These are phyloP conservation scores for Torulaspora franciscae DNA, from an alignment of 805 yeast species.

Conservation along the genomic window DNA sequence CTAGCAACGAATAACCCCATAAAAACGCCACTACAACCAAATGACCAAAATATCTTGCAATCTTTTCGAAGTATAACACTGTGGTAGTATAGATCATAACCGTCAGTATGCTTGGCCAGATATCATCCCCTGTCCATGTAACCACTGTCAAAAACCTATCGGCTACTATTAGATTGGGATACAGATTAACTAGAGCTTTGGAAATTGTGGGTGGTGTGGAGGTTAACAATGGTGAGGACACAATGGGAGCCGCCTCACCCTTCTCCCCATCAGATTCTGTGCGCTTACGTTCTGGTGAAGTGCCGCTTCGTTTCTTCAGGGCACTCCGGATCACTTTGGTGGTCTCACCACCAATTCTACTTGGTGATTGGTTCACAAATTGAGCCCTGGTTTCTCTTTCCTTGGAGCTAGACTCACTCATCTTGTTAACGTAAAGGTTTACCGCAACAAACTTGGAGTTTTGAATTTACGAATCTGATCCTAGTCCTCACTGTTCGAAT, in stretches of 20 bases:
- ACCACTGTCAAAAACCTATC: constrained; percentile 65
- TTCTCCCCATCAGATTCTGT: constrained; percentile 10
- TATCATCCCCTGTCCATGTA: constrained; percentile 89
- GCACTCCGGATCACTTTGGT: constrained; percentile 27
- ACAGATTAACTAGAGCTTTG: constrained; percentile 72
- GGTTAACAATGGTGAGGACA: constrained; percentile 74
- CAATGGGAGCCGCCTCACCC: constrained; percentile 14
- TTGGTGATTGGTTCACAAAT: constrained; percentile 25
- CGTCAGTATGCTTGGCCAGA: constrained; percentile 65
- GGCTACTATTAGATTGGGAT: constrained; percentile 75
- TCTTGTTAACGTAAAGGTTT: constrained; percentile 2
- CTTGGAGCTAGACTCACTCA: constrained; percentile 20
- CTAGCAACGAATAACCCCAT: constrained; percentile 55
- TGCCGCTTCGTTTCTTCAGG: constrained; percentile 19
- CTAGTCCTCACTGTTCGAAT: neutral
- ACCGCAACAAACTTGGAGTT: constrained; percentile 1
- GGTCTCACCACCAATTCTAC: constrained; percentile 31
- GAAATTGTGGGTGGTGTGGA: constrained; percentile 91
- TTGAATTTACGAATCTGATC: neutral
- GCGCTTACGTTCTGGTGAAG: constrained; percentile 2
- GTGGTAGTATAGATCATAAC: constrained; percentile 44
- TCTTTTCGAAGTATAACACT: constrained; percentile 72
- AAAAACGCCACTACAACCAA: constrained; percentile 58
- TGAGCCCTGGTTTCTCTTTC: constrained; percentile 28
- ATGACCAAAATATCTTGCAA: constrained; percentile 81